These are phyloP conservation scores for Dendrobium catenatum DNA, from an alignment of 106 monocot species.

Conservation along the genomic window DNA sequence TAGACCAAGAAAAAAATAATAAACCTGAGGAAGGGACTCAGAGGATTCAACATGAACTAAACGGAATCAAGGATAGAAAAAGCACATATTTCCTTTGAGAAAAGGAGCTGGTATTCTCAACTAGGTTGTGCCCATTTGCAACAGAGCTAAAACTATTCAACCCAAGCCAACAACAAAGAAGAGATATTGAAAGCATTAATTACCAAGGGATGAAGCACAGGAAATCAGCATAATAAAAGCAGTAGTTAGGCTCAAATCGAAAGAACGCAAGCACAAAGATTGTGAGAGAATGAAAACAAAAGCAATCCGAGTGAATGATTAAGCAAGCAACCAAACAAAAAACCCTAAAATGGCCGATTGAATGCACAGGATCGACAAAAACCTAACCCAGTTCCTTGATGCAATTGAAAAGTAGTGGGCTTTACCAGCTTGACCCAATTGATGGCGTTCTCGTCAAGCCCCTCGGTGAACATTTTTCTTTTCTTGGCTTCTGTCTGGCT, in stretches of 20 bases:
- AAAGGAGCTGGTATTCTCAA: too few relatives aligned
- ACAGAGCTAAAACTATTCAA: too few relatives aligned
- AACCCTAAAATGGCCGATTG: not conserved
- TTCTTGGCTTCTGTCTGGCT: not conserved
- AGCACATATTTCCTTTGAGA: too few relatives aligned
- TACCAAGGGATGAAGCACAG: too few relatives aligned
- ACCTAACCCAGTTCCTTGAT: not conserved
- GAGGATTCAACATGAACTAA: too few relatives aligned
- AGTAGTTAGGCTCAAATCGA: not conserved
- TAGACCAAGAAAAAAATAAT: too few relatives aligned
- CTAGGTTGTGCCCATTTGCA: too few relatives aligned
- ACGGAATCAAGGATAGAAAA: too few relatives aligned
- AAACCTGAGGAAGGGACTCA: too few relatives aligned
- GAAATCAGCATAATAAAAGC: not conserved
- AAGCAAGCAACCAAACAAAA: not conserved
- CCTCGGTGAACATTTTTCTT: conserved; percentile 75
- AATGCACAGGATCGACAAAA: not conserved
- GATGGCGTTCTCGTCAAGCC: conserved; percentile 84
- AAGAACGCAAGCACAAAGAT: not conserved
- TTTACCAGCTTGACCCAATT: conserved; percentile 77
- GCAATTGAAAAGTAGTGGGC: not conserved
- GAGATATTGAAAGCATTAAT: too few relatives aligned
- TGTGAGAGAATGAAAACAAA: not conserved
- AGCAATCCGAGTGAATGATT: not conserved
- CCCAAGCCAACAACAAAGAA: too few relatives aligned